Base-by-base conservation (phyloP, 257 asterid genomes). In the Penstemon newberryi region DNA sequence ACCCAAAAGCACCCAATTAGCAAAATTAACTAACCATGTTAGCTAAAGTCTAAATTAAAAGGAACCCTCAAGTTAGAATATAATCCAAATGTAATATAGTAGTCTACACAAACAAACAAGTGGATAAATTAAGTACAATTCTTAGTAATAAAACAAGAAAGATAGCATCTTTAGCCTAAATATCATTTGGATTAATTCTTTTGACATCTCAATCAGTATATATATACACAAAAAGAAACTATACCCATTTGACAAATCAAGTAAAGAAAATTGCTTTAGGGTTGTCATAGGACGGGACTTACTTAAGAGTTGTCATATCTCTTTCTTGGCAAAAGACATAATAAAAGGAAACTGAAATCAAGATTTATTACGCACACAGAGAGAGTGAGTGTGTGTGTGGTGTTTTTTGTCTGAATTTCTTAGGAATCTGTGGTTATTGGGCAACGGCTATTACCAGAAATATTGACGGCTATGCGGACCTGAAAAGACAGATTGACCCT, bases 1-100 rank as follows among this genome's bases (percentile, higher is more conserved):
- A 33, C 65, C 70, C 19, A 70, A 65, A 65, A 72, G 68, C 74
- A 54, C 63, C 59, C 46, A 71, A 36, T 70, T 66, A 71, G 60
- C 12, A 49, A 8, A 65, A 59, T 7, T 57, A 53, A 61, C 7
- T 5, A 47, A 9, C 45, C 13, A 39, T 9, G 52, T 56, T 56
- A 47, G 60, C 46, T 52, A 12, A 73, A 55, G 62, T 42, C 19
- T 12, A 58, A 37, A 46, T 11, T 54, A 52, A 39, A 64, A 25
- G 33, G 33, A 25, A 25, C 33, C 33, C 33, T 25, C 33, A 25
- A 25, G 33, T 25, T 25, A 25, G 33, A 25, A 0, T 2, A 25
- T 25, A 25, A 25, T 25, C 2, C 33, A 25, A 25, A 25, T 25
- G 33, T 25, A 25, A 2, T 25, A 25, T 25, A 25, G 33, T 25